Evolutionary conservation across 1,139 yeast genomes (phyloP).

Genomic region (Geotrichum histeridarum): DNA sequence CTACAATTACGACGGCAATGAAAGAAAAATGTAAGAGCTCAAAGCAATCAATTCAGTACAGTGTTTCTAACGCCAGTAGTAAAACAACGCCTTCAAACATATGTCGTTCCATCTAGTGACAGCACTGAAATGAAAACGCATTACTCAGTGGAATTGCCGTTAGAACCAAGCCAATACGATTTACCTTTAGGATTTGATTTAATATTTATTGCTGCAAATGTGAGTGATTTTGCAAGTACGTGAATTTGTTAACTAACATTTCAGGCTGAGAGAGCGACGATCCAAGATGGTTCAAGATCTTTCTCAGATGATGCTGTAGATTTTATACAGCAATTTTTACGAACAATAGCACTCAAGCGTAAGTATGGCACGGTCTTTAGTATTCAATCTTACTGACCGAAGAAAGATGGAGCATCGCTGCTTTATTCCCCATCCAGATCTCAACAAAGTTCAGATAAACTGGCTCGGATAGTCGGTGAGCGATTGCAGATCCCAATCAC

Average conservation of each 20-base stretch:
- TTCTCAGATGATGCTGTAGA: conserved; percentile 37
- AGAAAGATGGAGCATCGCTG: conserved; percentile 35
- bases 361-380: background rate
- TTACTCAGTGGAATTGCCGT: conserved; percentile 29
- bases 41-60: background rate
- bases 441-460: conserved; percentile 17
- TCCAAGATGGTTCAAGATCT: conserved; percentile 13
- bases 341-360: conserved; percentile 46
- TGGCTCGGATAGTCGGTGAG: conserved; percentile 27
- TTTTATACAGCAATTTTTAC: conserved; percentile 49
- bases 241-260: background rate
- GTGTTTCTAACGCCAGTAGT: conserved; percentile 6
- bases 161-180: conserved; percentile 36
- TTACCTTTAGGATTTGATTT: conserved; percentile 35
- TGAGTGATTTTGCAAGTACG: conserved; percentile 15
- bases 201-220: conserved; percentile 30
- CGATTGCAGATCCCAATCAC: conserved; percentile 26
- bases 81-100: conserved; percentile 22
- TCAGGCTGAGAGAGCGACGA: conserved; percentile 11
- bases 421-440: conserved; percentile 23
- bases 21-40: conserved; percentile 18
- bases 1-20: conserved; percentile 13
- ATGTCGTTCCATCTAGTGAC: conserved; percentile 21
- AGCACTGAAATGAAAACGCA: conserved; percentile 11
- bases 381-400: background rate